phyloP scores from a whole-genome alignment of 1,139 yeast species.

The Pneumocystis murina region DNA sequence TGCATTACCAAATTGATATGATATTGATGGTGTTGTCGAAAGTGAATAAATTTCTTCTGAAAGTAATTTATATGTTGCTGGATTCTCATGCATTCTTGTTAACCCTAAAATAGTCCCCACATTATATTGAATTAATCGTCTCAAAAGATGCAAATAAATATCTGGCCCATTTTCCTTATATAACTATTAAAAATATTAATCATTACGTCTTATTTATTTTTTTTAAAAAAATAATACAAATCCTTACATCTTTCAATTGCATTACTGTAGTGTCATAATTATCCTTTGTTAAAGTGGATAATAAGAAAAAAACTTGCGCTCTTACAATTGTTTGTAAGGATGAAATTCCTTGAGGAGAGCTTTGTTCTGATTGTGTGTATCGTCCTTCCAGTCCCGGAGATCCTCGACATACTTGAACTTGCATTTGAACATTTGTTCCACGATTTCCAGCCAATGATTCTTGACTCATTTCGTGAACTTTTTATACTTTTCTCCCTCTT shows the following conservation, averaged over 20 bases:
- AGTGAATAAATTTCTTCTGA: conserved; percentile 16
- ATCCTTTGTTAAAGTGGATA: conserved; percentile 31
- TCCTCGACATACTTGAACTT: not conserved
- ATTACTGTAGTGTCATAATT: conserved; percentile 31
- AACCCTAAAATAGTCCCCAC: conserved; percentile 25
- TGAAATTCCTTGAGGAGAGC: not conserved
- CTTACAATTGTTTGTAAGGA: conserved; percentile 29
- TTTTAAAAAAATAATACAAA: not conserved
- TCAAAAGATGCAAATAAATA: conserved; percentile 25
- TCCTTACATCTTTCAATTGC: conserved; percentile 32
- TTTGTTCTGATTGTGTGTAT: not conserved
- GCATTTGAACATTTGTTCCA: too few relatives aligned
- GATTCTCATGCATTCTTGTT: conserved; percentile 18
- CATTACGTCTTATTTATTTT: not conserved
- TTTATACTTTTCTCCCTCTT: too few relatives aligned
- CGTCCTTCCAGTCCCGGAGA: not conserved
- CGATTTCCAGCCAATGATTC: too few relatives aligned
- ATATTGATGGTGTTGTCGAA: conserved; percentile 18
- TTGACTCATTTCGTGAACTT: too few relatives aligned
- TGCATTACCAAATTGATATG: conserved; percentile 20
- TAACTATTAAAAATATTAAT: conserved; percentile 19
- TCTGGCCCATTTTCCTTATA: conserved; percentile 27
- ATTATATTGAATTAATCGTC: conserved; percentile 22
- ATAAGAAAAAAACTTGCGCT: conserved; percentile 41
- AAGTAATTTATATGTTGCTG: conserved; percentile 14